Evolutionary conservation across 306 rosid genomes (phyloP), one percentile per base, ranked within the genome.

Genomic region (Ochetophila trinervis): DNA sequence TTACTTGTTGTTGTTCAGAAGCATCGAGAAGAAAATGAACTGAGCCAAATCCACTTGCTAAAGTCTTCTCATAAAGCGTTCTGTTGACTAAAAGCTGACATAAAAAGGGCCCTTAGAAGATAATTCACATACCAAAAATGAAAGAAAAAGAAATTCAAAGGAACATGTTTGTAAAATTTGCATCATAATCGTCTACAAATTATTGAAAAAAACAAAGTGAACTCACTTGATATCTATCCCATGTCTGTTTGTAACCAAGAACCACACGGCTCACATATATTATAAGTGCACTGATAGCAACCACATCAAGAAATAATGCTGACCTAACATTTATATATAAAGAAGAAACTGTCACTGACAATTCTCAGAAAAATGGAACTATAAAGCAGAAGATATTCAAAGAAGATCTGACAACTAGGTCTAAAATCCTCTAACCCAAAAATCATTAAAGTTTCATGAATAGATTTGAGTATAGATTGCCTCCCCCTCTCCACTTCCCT

Each of bases 211-310:
- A 37, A 69, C 32, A 57, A 68, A 57, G 53, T 45, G 57, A 65
- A 82, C 90, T 74, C 65, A 92, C 98, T 83, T 89, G 98, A 82
- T 92, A 92, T 73, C 98, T 84, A 74, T 92, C 98, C 98, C 93
- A 80, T 30, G 98, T 92, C 78, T 89, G 98, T 75, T 92, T 92
- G 89, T 92, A 92, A 66, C 98, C 98, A 74, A 92, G 83, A 80
- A 66, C 95, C 68, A 92, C 93, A 30, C 93, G 96, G 20, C 82
- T 84, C 34, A 83, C 84, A 48, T 80, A 92, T 79, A 92, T 80
- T 74, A 89, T 83, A 42, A 92, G 87, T 60, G 98, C 95, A 74
- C 79, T 89, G 73, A 82, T 22, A 42, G 98, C 91, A 76, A 92
- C 95, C 67, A 66, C 93, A 70, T 92, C 96, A 73, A 92, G 96